phyloP scores from a whole-genome alignment of 2,329 filamentous ascomycete genomes.

The Aschersonia sp. region DNA sequence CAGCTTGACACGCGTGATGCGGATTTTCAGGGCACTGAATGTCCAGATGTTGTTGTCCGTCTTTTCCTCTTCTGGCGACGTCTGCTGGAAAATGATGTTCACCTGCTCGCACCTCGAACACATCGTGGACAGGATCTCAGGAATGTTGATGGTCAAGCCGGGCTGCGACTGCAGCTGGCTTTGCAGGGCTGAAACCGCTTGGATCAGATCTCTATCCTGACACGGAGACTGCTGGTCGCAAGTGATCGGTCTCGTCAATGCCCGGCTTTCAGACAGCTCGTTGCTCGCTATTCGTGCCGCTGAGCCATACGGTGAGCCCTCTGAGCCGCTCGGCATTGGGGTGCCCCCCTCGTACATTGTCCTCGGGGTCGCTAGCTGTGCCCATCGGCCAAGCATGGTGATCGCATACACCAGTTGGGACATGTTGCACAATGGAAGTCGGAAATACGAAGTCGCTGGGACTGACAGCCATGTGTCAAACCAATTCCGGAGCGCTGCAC shows the following conservation, averaged over 20 bases:
- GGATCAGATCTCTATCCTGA: constrained; percentile 21
- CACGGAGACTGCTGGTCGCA: constrained; percentile 6
- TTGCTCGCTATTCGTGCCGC: constrained; percentile 10
- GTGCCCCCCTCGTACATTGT: constrained; percentile 11
- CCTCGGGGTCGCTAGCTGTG: constrained; percentile 27
- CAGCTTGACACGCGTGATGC: constrained; percentile 29
- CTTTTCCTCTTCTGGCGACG: constrained; percentile 14
- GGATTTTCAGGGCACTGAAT: constrained; percentile 30
- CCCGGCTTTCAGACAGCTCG: neutral
- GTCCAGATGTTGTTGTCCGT: constrained; percentile 33
- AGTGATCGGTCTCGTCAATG: neutral
- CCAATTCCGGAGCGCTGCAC: constrained; percentile 30
- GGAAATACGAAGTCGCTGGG: constrained; percentile 25
- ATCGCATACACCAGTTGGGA: constrained; percentile 34
- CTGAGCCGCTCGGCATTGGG: constrained; percentile 12
- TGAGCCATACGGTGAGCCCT: constrained; percentile 9
- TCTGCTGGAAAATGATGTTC: constrained; percentile 19
- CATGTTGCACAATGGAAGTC: constrained; percentile 28
- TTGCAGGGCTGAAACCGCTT: constrained; percentile 24
- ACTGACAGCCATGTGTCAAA: constrained; percentile 34
- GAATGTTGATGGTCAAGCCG: constrained; percentile 28
- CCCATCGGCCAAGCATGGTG: constrained; percentile 35
- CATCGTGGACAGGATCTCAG: constrained; percentile 25
- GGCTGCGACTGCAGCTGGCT: constrained; percentile 27
- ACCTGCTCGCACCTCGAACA: constrained; percentile 28